phyloP scores from a whole-genome alignment of 768 basidiomycete genomes.

The Termitomyces sp. region DNA sequence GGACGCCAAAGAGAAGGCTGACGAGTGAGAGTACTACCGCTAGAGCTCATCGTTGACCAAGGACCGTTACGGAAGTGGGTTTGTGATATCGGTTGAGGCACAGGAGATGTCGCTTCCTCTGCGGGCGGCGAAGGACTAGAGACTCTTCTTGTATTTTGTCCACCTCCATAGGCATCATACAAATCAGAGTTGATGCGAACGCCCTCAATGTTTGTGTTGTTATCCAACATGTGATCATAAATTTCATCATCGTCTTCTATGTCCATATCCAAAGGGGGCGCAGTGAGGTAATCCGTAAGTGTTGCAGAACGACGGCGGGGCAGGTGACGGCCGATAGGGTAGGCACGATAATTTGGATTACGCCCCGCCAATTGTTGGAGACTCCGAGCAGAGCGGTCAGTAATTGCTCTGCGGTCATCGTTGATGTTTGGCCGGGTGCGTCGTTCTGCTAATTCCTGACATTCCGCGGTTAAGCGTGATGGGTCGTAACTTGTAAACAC shows the following conservation, averaged over 20 bases:
- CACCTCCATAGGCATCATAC: conserved; percentile 53
- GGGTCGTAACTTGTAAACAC: background rate
- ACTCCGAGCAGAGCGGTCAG: conserved; percentile 61
- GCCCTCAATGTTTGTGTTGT: conserved; percentile 42
- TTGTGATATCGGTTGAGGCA: conserved; percentile 13
- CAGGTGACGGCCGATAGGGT: conserved; percentile 25
- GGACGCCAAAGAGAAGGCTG: conserved; percentile 61
- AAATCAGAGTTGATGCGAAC: conserved; percentile 54
- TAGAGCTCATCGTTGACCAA: conserved; percentile 25
- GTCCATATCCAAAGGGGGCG: conserved; percentile 51
- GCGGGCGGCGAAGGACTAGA: conserved; percentile 30
- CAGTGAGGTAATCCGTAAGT: conserved; percentile 47
- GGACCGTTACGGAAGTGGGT: conserved; percentile 22
- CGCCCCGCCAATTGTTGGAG: conserved; percentile 53
- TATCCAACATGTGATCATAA: conserved; percentile 39
- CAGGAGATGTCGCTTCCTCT: conserved; percentile 21
- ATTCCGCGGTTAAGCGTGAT: background rate
- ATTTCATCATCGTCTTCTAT: conserved; percentile 69
- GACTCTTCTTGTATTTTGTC: conserved; percentile 13
- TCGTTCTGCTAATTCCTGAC: conserved; percentile 74
- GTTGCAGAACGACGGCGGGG: conserved; percentile 35
- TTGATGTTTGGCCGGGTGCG: conserved; percentile 43
- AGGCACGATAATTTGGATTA: conserved; percentile 48
- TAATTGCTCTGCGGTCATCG: conserved; percentile 65
- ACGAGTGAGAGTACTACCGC: conserved; percentile 36